Evolutionary conservation across 139 green algal genomes (phyloP), one percentile per base, ranked within the genome.

Genomic region (Spirogloea muscicola): DNA sequence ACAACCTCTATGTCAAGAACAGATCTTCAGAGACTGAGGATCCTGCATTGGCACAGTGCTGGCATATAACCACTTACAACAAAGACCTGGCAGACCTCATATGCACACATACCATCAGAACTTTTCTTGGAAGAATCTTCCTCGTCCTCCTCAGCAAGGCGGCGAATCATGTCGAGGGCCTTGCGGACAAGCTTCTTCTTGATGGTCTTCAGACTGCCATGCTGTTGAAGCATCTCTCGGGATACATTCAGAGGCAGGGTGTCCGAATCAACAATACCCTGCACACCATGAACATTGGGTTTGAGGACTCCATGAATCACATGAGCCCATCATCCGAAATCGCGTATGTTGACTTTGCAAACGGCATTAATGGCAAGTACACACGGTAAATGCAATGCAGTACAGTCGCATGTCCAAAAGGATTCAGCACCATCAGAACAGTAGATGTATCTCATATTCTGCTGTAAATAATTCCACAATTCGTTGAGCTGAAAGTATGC

Each of bases 111-210:
- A 55, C 44, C 64, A 66, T 84, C 65, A 31, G 78, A 43, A 2
- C 49, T 43, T 27, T 76, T 42, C 31, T 65, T 72, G 59, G 84
- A 79, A 16, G 29, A 58, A n/a, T 84, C 80, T 16, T 80, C 74
- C n/a, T 81, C 60, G 18, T 82, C 72, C 62, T 93, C 90, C 29
- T 96, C 94, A 0, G 92, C 86, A 72, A 97, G 81, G 82, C 94
- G 92, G 60, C 88, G 87, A 76, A 99, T 90, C 81, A 95, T 88
- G 80, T 97, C 94, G 64, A 98, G 84, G 2, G 89, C 86, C 67
- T 88, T 88, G 48, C 90, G 77, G 38, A 98, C 90, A 60, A 99
- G 76, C 88, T 98, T 98, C 91, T 98, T 98, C 82, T 93, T 94
- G 82, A 99, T 98, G 3, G 91, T 96, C 85, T 96, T 96, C n/a